These are phyloP conservation scores for Pseudevernia furfuracea DNA, from an alignment of 495 filamentous ascomycete genomes.

Conservation along the genomic window DNA sequence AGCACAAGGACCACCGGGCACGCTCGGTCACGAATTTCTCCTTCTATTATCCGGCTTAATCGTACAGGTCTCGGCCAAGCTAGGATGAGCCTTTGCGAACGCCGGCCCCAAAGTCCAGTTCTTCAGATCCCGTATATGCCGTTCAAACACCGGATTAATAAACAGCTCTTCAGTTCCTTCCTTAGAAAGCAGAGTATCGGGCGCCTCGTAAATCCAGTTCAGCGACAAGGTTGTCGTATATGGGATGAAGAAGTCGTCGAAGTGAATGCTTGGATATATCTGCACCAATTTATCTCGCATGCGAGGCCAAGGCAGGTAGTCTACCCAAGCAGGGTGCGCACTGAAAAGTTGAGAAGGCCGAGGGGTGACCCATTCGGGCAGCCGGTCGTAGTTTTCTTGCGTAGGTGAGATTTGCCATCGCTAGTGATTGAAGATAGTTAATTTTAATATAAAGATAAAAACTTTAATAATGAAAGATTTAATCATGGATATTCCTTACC, in stretches of 20 bases:
- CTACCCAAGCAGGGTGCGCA: slow-evolving; percentile 68
- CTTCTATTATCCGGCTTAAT: slow-evolving; percentile 33
- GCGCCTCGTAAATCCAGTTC: slow-evolving; percentile 71
- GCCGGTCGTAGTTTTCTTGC: slow-evolving; percentile 60
- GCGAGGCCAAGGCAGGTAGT: slow-evolving; percentile 65
- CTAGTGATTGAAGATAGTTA: too few relatives aligned
- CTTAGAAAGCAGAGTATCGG: slow-evolving; percentile 49
- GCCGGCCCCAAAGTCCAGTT: slow-evolving; percentile 73
- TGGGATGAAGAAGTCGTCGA: slow-evolving; percentile 74
- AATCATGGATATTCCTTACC: too few relatives aligned
- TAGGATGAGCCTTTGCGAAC: slow-evolving; percentile 58
- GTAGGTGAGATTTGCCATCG: slow-evolving; percentile 74
- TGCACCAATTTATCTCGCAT: slow-evolving; percentile 53
- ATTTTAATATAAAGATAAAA: too few relatives aligned
- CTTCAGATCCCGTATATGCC: slow-evolving; percentile 55
- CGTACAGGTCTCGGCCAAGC: slow-evolving; percentile 45
- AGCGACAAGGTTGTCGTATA: slow-evolving; percentile 63
- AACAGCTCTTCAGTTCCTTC: slow-evolving; percentile 50
- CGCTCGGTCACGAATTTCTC: background rate
- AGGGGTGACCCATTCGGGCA: slow-evolving; percentile 62
- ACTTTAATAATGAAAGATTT: too few relatives aligned
- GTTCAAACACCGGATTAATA: slow-evolving; percentile 75
- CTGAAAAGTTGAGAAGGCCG: slow-evolving; percentile 51
- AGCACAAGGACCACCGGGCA: background rate
- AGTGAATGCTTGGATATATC: slow-evolving; percentile 39